phyloP scores from a whole-genome alignment of 2,329 filamentous ascomycete species.

The Trichoderma sp. region DNA sequence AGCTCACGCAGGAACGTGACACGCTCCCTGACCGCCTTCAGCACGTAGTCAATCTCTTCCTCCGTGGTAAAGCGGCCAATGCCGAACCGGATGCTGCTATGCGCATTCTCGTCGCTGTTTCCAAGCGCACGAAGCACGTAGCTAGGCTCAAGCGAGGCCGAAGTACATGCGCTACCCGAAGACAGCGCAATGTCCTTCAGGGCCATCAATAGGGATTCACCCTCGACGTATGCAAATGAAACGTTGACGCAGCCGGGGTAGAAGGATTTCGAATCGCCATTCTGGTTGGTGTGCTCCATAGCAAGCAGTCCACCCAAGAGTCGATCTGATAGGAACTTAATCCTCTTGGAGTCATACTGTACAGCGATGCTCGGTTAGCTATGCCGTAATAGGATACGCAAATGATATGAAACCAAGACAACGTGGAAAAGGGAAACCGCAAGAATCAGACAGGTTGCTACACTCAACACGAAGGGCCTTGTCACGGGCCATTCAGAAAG shows the following conservation, averaged over 20 bases:
- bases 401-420: neutral
- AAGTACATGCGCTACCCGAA: constrained; percentile 95
- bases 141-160: constrained; percentile 91
- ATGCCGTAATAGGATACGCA: neutral
- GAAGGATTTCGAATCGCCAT: constrained; percentile 78
- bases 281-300: constrained; percentile 89
- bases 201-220: constrained; percentile 96
- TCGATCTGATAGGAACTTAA: constrained; percentile 78
- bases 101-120: constrained; percentile 94
- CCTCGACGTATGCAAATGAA: constrained; percentile 97
- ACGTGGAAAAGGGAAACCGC: neutral
- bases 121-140: constrained; percentile 93
- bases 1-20: constrained; percentile 92
- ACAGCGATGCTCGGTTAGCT: constrained; percentile 20
- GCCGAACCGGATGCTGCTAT: constrained; percentile 96
- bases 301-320: constrained; percentile 78
- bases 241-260: constrained; percentile 98
- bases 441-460: constrained; percentile 65
- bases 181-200: constrained; percentile 97
- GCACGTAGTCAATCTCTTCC: constrained; percentile 91
- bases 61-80: constrained; percentile 97
- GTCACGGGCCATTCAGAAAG: constrained; percentile 77
- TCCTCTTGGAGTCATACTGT: constrained; percentile 90
- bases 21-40: constrained; percentile 87
- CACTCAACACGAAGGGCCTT: constrained; percentile 57